Evolutionary conservation across 2,329 filamentous ascomycete species (phyloP).

Genomic region (Plectosphaerella plurivora): DNA sequence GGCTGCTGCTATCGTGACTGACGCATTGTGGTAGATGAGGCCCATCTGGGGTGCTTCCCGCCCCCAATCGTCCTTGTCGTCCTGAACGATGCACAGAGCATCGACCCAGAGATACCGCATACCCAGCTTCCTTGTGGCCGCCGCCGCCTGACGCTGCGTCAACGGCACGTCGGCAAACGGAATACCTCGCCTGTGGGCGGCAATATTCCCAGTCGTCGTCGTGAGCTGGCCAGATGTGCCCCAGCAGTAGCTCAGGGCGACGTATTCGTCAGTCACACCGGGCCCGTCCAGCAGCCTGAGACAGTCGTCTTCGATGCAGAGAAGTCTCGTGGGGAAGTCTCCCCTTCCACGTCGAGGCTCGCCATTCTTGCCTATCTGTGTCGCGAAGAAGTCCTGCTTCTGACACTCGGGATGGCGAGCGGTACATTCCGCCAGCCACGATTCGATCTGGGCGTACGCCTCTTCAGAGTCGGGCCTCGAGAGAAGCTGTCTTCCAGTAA

Average conservation of each 20-base stretch:
- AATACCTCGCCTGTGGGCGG: neutral
- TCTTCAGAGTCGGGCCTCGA: too few species aligned
- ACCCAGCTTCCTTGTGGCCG: slow-evolving; percentile 3
- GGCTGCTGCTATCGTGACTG: neutral
- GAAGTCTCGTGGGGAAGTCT: too few species aligned
- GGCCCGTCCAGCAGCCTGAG: neutral
- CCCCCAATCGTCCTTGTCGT: slow-evolving; percentile 2
- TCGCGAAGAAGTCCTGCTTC: too few species aligned
- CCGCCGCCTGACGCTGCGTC: slow-evolving; percentile 7
- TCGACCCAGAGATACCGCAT: slow-evolving; percentile 15
- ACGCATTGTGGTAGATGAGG: neutral
- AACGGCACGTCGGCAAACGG: neutral
- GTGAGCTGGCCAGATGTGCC: slow-evolving; percentile 4
- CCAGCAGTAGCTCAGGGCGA: slow-evolving; percentile 13
- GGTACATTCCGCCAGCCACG: too few species aligned
- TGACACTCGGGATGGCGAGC: too few species aligned
- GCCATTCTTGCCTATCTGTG: too few species aligned
- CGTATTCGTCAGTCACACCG: slow-evolving; percentile 3
- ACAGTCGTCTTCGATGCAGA: too few species aligned
- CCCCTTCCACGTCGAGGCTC: too few species aligned
- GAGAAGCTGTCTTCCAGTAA: too few species aligned
- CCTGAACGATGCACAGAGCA: slow-evolving; percentile 13
- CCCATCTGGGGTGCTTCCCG: neutral
- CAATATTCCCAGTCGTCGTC: slow-evolving; percentile 1
- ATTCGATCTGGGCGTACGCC: too few species aligned